Evolutionary conservation across 2,329 filamentous ascomycete genomes (phyloP), one percentile per base, ranked within the genome.

Genomic region (Canariomyces notabilis): DNA sequence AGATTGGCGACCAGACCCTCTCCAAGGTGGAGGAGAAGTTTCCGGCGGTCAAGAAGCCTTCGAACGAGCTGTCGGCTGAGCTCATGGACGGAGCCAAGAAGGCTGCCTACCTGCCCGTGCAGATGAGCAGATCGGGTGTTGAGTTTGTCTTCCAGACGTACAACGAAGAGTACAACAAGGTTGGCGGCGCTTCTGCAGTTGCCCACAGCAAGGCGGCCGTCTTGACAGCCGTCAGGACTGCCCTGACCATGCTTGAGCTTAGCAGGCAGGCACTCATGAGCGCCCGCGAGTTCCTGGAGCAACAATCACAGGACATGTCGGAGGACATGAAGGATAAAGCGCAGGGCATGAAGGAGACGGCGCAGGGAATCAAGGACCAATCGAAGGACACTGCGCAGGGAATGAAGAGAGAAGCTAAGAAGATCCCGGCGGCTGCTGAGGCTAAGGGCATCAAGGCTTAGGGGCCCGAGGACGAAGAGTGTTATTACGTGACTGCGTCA

Each of bases 1-100:
- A 79, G 49, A 69, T 95, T 42, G 86, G 84, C 55, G 82, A 89
- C 67, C 74, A 79, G 64, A 79, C 83, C n/a, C 74, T 91, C 54
- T 72, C 67, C 59, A 80, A 76, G 61, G 72, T 91, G 57, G 87
- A 91, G 56, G 69, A 79, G 64, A 77, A 72, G 53, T 84, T 89
- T 64, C 87, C 87, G 42, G 74, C 78, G 50, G 75, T 91, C 64
- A 87, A 84, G 73, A 84, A 89, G 69, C 81, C 86, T 41, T 87
- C 85, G 20, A 73, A 76, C 54, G 26, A 29, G 14, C 26, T 29
- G n/a, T 42, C 42, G 2, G 35, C 49, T 4, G 83, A 87, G 64
- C 73, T 90, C 42, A 80, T 80, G 66, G 73, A 72, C 48, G 78
- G 82, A 14, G 77, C 85, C 58, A 77, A 80, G 62, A 73, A 73